Conservation (phyloP, 2,329 filamentous ascomycete genomes). For the Fusarium sp. region DNA sequence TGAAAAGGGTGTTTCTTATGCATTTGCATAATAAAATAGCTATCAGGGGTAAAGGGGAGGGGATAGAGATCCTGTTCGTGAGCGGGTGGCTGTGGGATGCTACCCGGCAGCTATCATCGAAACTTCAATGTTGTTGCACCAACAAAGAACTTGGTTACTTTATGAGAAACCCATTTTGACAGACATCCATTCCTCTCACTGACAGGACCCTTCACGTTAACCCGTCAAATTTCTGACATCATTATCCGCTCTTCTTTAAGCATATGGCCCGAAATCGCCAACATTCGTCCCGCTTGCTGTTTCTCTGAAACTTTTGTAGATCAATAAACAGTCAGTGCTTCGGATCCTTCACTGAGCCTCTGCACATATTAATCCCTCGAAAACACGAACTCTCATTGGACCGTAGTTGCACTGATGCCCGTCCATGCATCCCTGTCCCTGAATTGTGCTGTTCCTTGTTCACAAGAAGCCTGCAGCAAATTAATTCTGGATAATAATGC, state of each 20-base stretch:
- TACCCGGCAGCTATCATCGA: constrained; percentile 4
- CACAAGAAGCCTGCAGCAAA: constrained; percentile 2
- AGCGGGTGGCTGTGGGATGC: constrained; percentile 4
- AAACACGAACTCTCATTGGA: constrained; percentile 7
- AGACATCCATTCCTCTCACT: not conserved
- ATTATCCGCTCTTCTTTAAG: not conserved
- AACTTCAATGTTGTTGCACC: not conserved
- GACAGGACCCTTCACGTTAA: constrained; percentile 11
- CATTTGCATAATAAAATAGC: constrained; percentile 17
- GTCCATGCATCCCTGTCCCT: not conserved
- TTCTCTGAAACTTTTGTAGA: constrained; percentile 8
- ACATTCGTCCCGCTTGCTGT: not conserved
- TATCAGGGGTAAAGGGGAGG: constrained; percentile 6
- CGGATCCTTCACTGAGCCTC: constrained; percentile 4
- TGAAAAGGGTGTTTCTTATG: constrained; percentile 15
- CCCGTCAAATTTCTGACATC: constrained; percentile 26
- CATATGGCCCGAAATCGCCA: not conserved
- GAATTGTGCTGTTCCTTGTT: constrained; percentile 17
- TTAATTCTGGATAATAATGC: constrained; percentile 4
- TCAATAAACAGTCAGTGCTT: constrained; percentile 16
- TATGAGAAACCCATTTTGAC: not conserved
- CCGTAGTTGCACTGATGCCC: no score
- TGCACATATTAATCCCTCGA: not conserved
- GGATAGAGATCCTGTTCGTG: not conserved
- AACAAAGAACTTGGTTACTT: not conserved